Conservation (phyloP, 306 rosid species). For the Lathyrus sativus region DNA sequence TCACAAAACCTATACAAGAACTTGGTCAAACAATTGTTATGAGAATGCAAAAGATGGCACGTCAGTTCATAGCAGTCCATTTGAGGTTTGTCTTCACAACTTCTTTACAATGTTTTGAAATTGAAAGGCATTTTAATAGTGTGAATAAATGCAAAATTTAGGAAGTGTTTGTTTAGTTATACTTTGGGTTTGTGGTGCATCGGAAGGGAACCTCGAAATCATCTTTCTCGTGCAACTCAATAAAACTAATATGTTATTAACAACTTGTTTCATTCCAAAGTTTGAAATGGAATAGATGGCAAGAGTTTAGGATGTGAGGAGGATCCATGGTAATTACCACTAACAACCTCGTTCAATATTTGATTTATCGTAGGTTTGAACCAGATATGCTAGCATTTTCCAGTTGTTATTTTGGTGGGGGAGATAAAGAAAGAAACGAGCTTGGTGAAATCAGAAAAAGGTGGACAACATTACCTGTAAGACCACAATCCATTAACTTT, state of each 20-base stretch:
- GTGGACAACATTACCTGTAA: constrained; percentile 96
- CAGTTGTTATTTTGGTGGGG: constrained; percentile 98
- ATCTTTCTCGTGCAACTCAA: not conserved
- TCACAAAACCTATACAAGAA: constrained; percentile 80
- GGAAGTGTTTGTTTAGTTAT: too few species aligned
- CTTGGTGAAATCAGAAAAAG: constrained; percentile 95
- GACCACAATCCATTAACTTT: constrained; percentile 45
- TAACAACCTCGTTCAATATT: constrained; percentile 35
- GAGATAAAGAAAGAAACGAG: constrained; percentile 87
- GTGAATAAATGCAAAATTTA: constrained; percentile 14
- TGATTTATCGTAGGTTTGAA: constrained; percentile 80
- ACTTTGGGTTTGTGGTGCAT: too few species aligned
- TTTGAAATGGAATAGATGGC: constrained; percentile 10
- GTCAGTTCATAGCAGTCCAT: constrained; percentile 83
- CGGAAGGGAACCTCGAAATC: not conserved
- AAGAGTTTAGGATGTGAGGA: constrained; percentile 16
- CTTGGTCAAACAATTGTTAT: constrained; percentile 73
- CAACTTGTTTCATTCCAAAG: constrained; percentile 9
- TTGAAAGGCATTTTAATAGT: constrained; percentile 21
- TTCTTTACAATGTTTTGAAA: constrained; percentile 24
- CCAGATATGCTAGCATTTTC: constrained; percentile 99
- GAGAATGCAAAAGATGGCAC: constrained; percentile 82
- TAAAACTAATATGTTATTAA: not conserved
- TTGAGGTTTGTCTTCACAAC: constrained; percentile 63
- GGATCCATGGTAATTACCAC: constrained; percentile 8